Evolutionary conservation across 148 eudicot species (phyloP).

Genomic region (Agrostemma githago): DNA sequence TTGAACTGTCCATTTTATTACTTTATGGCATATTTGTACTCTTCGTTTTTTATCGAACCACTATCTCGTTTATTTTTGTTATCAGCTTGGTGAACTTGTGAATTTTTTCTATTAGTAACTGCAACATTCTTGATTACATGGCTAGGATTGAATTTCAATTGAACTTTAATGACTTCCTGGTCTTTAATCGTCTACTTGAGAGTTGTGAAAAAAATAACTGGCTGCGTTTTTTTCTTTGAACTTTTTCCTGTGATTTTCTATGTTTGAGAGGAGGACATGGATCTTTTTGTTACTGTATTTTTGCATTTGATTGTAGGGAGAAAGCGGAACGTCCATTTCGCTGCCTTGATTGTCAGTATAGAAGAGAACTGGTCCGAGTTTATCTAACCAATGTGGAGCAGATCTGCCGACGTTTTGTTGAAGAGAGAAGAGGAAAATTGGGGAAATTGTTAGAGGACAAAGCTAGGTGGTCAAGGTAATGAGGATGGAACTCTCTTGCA

Average conservation of each 20-base stretch:
- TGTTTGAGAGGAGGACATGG: neutral
- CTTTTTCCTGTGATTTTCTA: neutral
- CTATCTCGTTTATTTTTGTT: neutral
- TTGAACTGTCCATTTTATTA: too few relatives aligned
- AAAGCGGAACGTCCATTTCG: conserved; percentile 81
- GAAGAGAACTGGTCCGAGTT: conserved; percentile 86
- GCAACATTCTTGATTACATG: neutral
- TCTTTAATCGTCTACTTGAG: neutral
- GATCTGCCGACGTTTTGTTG: conserved; percentile 83
- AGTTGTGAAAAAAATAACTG: neutral
- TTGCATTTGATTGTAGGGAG: conserved; percentile 52
- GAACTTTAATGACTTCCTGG: neutral
- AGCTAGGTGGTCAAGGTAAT: conserved; percentile 90
- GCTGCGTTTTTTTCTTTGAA: neutral
- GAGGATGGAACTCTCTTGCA: conserved; percentile 3
- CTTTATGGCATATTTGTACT: neutral
- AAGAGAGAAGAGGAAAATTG: conserved; percentile 71
- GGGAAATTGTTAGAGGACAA: conserved; percentile 76
- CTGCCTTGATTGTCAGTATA: conserved; percentile 76
- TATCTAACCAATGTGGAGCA: conserved; percentile 86
- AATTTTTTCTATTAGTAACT: neutral
- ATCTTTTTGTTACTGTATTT: neutral
- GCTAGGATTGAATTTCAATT: conserved; percentile 2
- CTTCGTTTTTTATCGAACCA: neutral
- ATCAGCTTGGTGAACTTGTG: neutral